phyloP scores from a whole-genome alignment of 108 stramenopile genomes.

The Cylindrotheca fusiformis region DNA sequence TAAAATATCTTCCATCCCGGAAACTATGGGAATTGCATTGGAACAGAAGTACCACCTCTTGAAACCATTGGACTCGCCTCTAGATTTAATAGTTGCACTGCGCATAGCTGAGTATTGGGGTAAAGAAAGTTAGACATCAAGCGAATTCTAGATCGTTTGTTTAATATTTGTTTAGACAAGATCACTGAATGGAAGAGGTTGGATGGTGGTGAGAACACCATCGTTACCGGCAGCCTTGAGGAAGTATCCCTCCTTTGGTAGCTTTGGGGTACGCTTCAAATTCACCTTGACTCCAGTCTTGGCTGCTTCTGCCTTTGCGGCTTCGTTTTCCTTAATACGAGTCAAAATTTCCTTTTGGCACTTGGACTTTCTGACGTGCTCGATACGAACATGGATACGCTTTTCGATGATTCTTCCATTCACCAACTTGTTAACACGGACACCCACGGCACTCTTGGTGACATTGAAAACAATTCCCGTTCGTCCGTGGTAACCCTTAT shows the following conservation, averaged over 20 bases:
- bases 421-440: slow-evolving; percentile 98
- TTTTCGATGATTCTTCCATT: slow-evolving; percentile 98
- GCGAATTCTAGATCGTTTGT: not conserved
- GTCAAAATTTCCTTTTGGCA: slow-evolving; percentile 94
- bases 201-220: slow-evolving; percentile 86
- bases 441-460: slow-evolving; percentile 94
- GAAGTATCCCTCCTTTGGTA: slow-evolving; percentile 95
- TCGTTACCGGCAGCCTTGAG: slow-evolving; percentile 62
- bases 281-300: slow-evolving; percentile 81
- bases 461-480: slow-evolving; percentile 99
- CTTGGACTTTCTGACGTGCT: slow-evolving; percentile 95
- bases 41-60: too few relatives aligned
- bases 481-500: slow-evolving; percentile 99
- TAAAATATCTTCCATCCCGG: too few relatives aligned
- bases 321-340: slow-evolving; percentile 75
- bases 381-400: slow-evolving; percentile 98
- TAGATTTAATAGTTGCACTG: too few relatives aligned
- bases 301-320: slow-evolving; percentile 79
- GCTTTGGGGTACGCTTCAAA: slow-evolving; percentile 92
- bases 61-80: too few relatives aligned
- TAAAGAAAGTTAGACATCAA: not conserved
- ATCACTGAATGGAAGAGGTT: slow-evolving; percentile 91
- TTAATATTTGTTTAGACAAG: slow-evolving; percentile 67
- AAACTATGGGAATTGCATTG: too few relatives aligned
- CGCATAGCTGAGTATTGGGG: too few relatives aligned